Evolutionary conservation across 352 stramenopile genomes (phyloP).

Genomic region (Achlya hypogyna): DNA sequence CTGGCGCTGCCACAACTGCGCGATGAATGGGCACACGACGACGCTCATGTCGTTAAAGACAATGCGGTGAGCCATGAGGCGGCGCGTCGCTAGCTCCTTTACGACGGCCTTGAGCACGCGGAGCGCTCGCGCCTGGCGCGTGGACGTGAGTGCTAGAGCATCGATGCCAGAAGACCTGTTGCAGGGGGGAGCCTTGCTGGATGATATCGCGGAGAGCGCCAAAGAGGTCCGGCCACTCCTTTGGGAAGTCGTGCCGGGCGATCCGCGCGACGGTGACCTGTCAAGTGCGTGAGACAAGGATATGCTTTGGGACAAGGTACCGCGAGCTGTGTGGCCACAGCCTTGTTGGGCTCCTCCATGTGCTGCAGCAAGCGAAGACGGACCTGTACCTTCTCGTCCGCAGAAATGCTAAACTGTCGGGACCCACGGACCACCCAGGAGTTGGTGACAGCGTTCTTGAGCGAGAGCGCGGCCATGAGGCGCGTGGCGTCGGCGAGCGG

Average conservation of each 20-base stretch:
- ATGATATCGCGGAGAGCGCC: constrained; percentile 42
- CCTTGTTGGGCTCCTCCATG: constrained; percentile 14
- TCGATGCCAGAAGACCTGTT: constrained; percentile 6
- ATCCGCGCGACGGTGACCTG: constrained; percentile 33
- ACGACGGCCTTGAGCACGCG: constrained; percentile 61
- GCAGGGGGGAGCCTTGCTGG: constrained; percentile 21
- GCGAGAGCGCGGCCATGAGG: constrained; percentile 15
- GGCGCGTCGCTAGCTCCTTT: constrained; percentile 65
- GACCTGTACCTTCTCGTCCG: constrained; percentile 13
- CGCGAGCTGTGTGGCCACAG: constrained; percentile 15
- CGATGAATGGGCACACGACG: constrained; percentile 9
- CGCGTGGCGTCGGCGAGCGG: not conserved
- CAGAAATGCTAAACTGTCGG: constrained; percentile 10
- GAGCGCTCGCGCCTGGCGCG: constrained; percentile 35
- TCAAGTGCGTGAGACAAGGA: not conserved
- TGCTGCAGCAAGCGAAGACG: not conserved
- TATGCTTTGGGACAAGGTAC: too few relatives aligned
- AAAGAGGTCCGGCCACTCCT: constrained; percentile 61
- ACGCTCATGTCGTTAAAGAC: constrained; percentile 57
- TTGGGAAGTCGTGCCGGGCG: constrained; percentile 64
- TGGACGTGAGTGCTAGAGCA: not conserved
- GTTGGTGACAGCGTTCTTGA: constrained; percentile 15
- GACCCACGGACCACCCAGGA: constrained; percentile 14
- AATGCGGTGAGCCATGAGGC: constrained; percentile 76
- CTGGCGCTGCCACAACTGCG: constrained; percentile 2